phyloP scores from a whole-genome alignment of 2,329 filamentous ascomycete genomes.

The Juglanconis juglandina region DNA sequence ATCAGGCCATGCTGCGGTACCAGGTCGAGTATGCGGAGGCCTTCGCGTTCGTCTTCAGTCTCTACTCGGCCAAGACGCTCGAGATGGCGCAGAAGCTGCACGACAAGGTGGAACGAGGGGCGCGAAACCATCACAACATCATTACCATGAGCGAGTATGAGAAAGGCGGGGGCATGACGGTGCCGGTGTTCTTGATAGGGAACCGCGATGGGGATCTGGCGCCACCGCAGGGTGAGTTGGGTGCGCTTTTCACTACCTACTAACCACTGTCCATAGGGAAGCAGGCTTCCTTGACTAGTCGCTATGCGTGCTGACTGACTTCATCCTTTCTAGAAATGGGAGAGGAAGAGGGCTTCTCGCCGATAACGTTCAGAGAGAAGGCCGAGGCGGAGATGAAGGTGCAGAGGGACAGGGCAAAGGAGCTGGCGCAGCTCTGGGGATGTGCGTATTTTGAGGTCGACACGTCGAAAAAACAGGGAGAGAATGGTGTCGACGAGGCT shows the following conservation, averaged over 20 bases:
- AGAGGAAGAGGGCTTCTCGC: slow-evolving; percentile 15
- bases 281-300: background rate
- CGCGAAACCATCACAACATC: slow-evolving; percentile 19
- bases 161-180: slow-evolving; percentile 10
- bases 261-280: too few species aligned
- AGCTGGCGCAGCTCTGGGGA: slow-evolving; percentile 15
- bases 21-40: slow-evolving; percentile 19
- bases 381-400: slow-evolving; percentile 18
- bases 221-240: slow-evolving; percentile 17
- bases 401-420: slow-evolving; percentile 15
- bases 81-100: slow-evolving; percentile 16
- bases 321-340: slow-evolving; percentile 2
- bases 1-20: slow-evolving; percentile 18
- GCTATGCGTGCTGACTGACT: background rate
- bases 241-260: too few species aligned
- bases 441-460: slow-evolving; percentile 19
- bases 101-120: slow-evolving; percentile 14
- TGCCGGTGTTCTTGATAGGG: slow-evolving; percentile 18
- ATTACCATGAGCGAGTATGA: slow-evolving; percentile 19
- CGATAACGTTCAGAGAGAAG: slow-evolving; percentile 10
- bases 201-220: slow-evolving; percentile 18
- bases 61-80: slow-evolving; percentile 17
- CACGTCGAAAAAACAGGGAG: slow-evolving; percentile 11
- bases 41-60: slow-evolving; percentile 18
- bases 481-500: slow-evolving; percentile 18